phyloP scores from a whole-genome alignment of 495 filamentous ascomycete genomes.

The Penicillium riverlandense region DNA sequence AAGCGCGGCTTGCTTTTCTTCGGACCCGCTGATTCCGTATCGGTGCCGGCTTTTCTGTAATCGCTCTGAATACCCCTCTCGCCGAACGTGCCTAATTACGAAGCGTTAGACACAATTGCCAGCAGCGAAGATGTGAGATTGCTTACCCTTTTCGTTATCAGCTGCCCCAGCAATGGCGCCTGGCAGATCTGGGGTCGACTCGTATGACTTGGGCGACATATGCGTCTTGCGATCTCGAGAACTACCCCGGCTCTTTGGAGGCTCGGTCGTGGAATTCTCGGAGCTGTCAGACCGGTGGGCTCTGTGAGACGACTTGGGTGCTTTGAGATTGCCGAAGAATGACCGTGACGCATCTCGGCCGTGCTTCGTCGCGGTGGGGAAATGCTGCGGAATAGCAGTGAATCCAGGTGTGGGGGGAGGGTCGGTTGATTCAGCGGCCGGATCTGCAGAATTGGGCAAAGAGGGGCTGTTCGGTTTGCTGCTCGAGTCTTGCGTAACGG shows the following conservation, averaged over 20 bases:
- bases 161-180: slow-evolving; percentile 20
- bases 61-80: slow-evolving; percentile 8
- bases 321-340: slow-evolving; percentile 51
- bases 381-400: slow-evolving; percentile 48
- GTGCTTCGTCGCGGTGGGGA: slow-evolving; percentile 42
- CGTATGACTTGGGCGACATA: slow-evolving; percentile 26
- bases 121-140: not conserved
- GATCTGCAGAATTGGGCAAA: slow-evolving; percentile 22
- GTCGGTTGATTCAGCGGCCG: slow-evolving; percentile 10
- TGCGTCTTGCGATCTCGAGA: slow-evolving; percentile 34
- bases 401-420: slow-evolving; percentile 35
- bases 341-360: slow-evolving; percentile 47
- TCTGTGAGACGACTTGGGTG: slow-evolving; percentile 45
- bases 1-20: slow-evolving; percentile 47
- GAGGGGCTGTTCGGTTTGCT: slow-evolving; percentile 26
- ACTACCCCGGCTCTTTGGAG: slow-evolving; percentile 35
- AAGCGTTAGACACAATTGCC: slow-evolving; percentile 4
- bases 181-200: slow-evolving; percentile 37
- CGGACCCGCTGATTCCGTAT: slow-evolving; percentile 18
- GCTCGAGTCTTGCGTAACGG: slow-evolving; percentile 36
- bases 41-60: slow-evolving; percentile 22
- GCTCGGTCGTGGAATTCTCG: slow-evolving; percentile 25
- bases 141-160: slow-evolving; percentile 27
- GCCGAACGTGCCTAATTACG: no score
- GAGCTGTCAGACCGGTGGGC: slow-evolving; percentile 36